These are phyloP conservation scores for Phytophthora vignae DNA, from an alignment of 352 stramenopile genomes.

Conservation along the genomic window DNA sequence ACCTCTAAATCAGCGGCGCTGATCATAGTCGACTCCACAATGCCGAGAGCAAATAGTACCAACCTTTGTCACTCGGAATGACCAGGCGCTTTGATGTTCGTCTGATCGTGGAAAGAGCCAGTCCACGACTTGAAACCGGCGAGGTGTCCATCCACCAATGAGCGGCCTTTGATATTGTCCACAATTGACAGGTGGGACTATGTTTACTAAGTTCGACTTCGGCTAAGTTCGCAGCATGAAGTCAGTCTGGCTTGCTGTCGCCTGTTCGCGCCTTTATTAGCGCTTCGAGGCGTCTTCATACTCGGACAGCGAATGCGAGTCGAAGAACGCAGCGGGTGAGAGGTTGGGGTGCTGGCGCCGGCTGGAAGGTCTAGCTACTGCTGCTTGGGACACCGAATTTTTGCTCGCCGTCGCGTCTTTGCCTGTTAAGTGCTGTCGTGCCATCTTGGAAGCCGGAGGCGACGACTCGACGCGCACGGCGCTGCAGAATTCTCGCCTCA, in stretches of 20 bases:
- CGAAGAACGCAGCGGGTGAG: not conserved
- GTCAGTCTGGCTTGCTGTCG: too few relatives aligned
- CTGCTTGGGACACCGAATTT: too few relatives aligned
- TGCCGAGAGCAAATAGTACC: too few relatives aligned
- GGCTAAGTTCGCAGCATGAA: not conserved
- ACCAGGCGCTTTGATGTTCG: not conserved
- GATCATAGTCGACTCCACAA: too few relatives aligned
- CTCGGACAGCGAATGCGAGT: not conserved
- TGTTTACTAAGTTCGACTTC: not conserved
- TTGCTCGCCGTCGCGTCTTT: slow-evolving; percentile 16
- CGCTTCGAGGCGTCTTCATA: not conserved
- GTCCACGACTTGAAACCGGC: not conserved
- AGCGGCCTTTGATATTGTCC: not conserved
- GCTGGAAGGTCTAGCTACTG: not conserved
- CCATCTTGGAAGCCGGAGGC: slow-evolving; percentile 6
- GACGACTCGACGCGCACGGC: not conserved
- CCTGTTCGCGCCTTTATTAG: too few relatives aligned
- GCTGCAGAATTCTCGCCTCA: not conserved
- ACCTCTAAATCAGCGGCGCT: too few relatives aligned
- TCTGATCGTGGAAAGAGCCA: slow-evolving; percentile 25
- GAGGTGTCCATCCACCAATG: not conserved
- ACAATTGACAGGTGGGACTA: not conserved
- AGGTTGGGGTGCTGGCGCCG: not conserved
- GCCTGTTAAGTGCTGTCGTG: slow-evolving; percentile 19
- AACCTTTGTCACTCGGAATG: too few relatives aligned